Evolutionary conservation across 805 yeast genomes (phyloP).

Genomic region (Yamadazyma akitaensis): DNA sequence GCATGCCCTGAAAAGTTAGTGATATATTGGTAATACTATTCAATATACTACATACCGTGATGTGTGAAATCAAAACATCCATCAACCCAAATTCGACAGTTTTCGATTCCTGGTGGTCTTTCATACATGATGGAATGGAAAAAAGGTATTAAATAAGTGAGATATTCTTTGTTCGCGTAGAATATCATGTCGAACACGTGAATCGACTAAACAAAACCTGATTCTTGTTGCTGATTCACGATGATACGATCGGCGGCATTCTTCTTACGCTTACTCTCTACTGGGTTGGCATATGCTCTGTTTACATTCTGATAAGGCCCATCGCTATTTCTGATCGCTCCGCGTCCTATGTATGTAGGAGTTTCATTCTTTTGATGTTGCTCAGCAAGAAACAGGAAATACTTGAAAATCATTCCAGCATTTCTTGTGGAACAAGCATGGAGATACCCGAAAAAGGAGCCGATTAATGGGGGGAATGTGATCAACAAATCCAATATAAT

Average conservation of each 20-base stretch:
- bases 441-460: conserved; percentile 75
- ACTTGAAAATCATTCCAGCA: conserved; percentile 68
- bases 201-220: conserved; percentile 17
- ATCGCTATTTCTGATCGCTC: conserved; percentile 8
- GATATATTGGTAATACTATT: background rate
- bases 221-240: conserved; percentile 17
- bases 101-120: conserved; percentile 41
- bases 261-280: background rate
- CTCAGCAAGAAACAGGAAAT: conserved; percentile 18
- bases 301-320: background rate
- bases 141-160: background rate
- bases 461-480: conserved; percentile 77
- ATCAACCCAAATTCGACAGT: conserved; percentile 82
- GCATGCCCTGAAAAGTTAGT: conserved; percentile 58
- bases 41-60: conserved; percentile 56
- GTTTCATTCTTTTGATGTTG: conserved; percentile 17
- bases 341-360: conserved; percentile 21
- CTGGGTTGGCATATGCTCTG: background rate
- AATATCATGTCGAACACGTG: background rate
- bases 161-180: background rate
- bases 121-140: conserved; percentile 26
- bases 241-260: conserved; percentile 7
- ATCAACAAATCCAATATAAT: conserved; percentile 71
- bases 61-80: conserved; percentile 98
- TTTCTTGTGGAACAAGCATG: conserved; percentile 86